A percentile compares a stretch with the other conserved stretches of the same genome.
These are phyloP conservation scores for Saccharomycopsis fodiens DNA, from an alignment of 805 yeast genomes.

Conservation along the genomic window DNA sequence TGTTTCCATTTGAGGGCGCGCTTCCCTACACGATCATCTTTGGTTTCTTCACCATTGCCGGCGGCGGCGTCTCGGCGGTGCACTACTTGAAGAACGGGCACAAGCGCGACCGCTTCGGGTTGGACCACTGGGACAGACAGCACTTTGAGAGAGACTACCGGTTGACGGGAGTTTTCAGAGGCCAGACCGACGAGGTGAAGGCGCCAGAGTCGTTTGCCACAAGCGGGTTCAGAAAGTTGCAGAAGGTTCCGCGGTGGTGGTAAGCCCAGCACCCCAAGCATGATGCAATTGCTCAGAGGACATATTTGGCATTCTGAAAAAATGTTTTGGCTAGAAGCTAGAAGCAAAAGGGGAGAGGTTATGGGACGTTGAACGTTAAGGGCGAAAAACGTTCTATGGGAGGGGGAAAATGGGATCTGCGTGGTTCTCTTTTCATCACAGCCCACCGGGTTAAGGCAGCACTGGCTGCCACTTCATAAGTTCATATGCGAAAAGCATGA, in stretches of 20 bases:
- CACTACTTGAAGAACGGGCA: constrained; percentile 40
- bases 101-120: constrained; percentile 44
- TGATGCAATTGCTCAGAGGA: too few species aligned
- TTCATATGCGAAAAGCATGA: too few species aligned
- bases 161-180: constrained; percentile 67
- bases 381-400: too few species aligned
- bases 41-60: constrained; percentile 45
- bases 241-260: constrained; percentile 26
- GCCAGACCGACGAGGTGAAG: constrained; percentile 53
- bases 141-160: constrained; percentile 66
- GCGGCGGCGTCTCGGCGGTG: constrained; percentile 39
- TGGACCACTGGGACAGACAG: constrained; percentile 47
- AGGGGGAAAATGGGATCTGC: too few species aligned
- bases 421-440: too few species aligned
- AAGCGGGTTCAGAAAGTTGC: constrained; percentile 37
- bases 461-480: too few species aligned
- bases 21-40: constrained; percentile 54
- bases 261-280: too few species aligned
- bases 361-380: too few species aligned
- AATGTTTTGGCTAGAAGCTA: too few species aligned
- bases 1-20: constrained; percentile 67
- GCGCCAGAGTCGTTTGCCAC: constrained; percentile 78
- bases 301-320: too few species aligned
- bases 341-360: too few species aligned
- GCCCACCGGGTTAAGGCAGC: too few species aligned